Base-by-base conservation (phyloP, 2,329 filamentous ascomycete genomes). In the Coniochaeta ligniaria region DNA sequence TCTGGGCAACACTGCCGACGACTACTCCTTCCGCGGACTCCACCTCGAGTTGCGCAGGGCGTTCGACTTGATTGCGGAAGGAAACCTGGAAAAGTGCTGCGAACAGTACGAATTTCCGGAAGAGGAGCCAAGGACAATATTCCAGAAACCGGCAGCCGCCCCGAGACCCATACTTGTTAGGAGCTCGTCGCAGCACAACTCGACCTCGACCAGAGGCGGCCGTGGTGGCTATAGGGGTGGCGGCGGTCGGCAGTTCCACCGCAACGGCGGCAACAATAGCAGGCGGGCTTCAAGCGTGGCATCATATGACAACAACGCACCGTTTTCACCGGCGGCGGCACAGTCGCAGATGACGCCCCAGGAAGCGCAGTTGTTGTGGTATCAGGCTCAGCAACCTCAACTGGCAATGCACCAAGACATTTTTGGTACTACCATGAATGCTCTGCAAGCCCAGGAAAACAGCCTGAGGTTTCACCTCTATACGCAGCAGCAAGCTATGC, bases 1-100 rank as follows among this genome's bases (percentile, higher is more conserved):
- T 72, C 80, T 99, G 54, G 95, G 93, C 47, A 99, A 99, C 68
- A 98, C 95, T 1, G 95, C 92, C 9, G 95, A 99, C 71, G 93
- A 96, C 71, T 96, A 91, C 50, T 94, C 95, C 0, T 97, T 96
- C 75, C 86, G 90, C 58, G 95, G 95, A 1, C 83, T 99, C 33
- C 95, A 99, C 72, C 75, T 92, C 66, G 95, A 99, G 75, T 79
- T 99, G 57, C 86, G 95, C 63, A 84, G 92, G 65, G 95, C 95
- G 0, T 98, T 96, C 71, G 89, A 92, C 61, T 76, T 92, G 60
- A 84, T 97, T 20, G 86, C 90, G 1, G 83, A 90, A 58, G 90
- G 86, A 24, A 91, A 95, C 67, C 80, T 99, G 52, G 84, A 87
- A 5, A 87, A 92, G 68, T 93, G 89, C 71, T 97, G 93, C 73